These are phyloP conservation scores for Alternaria burnsii DNA, from an alignment of 2,329 filamentous ascomycete genomes.

Conservation along the genomic window DNA sequence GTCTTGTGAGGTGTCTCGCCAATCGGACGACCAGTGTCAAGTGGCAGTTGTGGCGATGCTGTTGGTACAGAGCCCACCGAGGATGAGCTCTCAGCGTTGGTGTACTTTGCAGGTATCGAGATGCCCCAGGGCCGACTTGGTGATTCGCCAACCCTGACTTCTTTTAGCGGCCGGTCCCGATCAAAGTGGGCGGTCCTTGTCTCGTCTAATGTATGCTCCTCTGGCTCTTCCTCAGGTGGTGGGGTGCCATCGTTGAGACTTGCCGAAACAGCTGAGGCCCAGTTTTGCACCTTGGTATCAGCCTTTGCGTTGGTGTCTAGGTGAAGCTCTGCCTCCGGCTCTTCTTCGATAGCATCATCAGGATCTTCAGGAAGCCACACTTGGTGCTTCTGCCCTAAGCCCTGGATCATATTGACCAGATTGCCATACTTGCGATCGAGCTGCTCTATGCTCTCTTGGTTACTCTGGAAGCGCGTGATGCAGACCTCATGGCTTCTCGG, in stretches of 20 bases:
- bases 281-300: conserved; percentile 80
- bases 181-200: conserved; percentile 80
- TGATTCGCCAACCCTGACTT: conserved; percentile 91
- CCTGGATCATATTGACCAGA: conserved; percentile 92
- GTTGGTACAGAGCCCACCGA: conserved; percentile 54
- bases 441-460: conserved; percentile 83
- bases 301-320: conserved; percentile 54
- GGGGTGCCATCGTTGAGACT: conserved; percentile 56
- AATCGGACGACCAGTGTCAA: conserved; percentile 48
- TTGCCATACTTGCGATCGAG: conserved; percentile 94
- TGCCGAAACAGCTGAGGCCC: conserved; percentile 79
- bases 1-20: conserved; percentile 39
- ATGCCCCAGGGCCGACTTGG: conserved; percentile 95
- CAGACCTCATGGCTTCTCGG: conserved; percentile 94
- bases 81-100: conserved; percentile 49
- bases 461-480: conserved; percentile 86
- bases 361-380: conserved; percentile 75
- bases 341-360: conserved; percentile 58
- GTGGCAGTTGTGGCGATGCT: conserved; percentile 61
- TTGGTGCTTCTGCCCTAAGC: conserved; percentile 85
- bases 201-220: conserved; percentile 58
- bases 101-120: conserved; percentile 70
- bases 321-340: conserved; percentile 57
- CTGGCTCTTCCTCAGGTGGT: conserved; percentile 48
- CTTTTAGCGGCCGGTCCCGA: conserved; percentile 82